Base-by-base conservation (phyloP, 2,329 filamentous ascomycete genomes). In the Xylaria arbuscula region DNA sequence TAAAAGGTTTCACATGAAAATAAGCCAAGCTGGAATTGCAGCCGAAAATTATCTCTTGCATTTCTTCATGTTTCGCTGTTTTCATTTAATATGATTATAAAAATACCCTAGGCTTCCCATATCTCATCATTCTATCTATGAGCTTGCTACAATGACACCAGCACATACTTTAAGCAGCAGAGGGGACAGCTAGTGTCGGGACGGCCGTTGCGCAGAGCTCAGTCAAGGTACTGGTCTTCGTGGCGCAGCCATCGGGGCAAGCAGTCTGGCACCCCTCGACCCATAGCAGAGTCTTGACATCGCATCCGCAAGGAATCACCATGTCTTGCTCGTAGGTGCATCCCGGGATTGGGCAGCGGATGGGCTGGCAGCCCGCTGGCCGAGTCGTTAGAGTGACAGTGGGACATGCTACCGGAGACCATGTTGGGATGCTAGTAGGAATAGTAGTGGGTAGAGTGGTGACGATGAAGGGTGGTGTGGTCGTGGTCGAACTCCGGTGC, bases 321-420 rank as follows among this genome's bases (percentile, higher is more conserved):
- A 80, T 55, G 15, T 75, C 74, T 51, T 74, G 58, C 61, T 77
- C 62, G 5, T 72, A 66, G 10, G 74, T 76, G 73, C 80, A 81
- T 2, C 74, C 79, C 15, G 79, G 80, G 47, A 80, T 74, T 1
- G 79, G 79, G 73, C 79, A 81, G 36, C 76, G 76, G 55, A 81
- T 73, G 6, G 76, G 72, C 8, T 72, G 47, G 72, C 80, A 81
- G 62, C 72, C 74, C 61, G 66, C 73, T 6, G 80, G 80, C 55
- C 74, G 74, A 15, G 78, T 80, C 17, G 76, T 79, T 64, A 72
- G 71, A 22, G 77, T 80, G 40, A 80, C 74, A 1, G 76, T 80
- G 34, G 79, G 79, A 72, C 79, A 81, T 17, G 75, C 72, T 13
- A 67, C 64, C 24, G 62, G 67, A 10, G 60, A 34, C 2, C 67